phyloP scores from a whole-genome alignment of 2,329 filamentous ascomycete species.

The Exophiala mesophila region DNA sequence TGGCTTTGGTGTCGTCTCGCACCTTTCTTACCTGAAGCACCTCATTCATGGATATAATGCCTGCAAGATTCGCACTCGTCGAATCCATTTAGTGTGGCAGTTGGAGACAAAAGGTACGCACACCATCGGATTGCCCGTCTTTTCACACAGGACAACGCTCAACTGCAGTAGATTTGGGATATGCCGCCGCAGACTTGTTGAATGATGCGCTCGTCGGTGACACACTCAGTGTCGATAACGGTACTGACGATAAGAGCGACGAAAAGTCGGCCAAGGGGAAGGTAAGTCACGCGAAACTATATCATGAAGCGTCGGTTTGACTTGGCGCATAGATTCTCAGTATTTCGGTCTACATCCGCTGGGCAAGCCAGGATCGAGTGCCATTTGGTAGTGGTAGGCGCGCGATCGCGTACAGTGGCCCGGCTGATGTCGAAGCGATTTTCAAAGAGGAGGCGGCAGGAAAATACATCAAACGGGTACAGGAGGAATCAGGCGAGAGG shows the following conservation, averaged over 20 bases:
- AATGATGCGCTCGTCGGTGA: conserved; percentile 7
- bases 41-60: conserved; percentile 36
- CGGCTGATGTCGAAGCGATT: conserved; percentile 2
- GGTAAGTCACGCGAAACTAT: conserved; percentile 1
- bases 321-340: conserved; percentile 7
- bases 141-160: conserved; percentile 18
- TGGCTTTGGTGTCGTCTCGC: conserved; percentile 30
- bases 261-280: conserved; percentile 1
- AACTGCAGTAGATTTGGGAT: not conserved
- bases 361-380: not conserved
- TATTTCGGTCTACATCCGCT: conserved; percentile 3
- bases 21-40: conserved; percentile 34
- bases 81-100: conserved; percentile 35
- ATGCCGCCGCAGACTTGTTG: not conserved
- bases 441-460: conserved; percentile 2
- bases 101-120: not conserved
- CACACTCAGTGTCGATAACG: conserved; percentile 2
- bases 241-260: conserved; percentile 1
- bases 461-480: conserved; percentile 4
- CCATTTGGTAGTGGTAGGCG: not conserved
- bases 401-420: conserved; percentile 2
- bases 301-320: not conserved
- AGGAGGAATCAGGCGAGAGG: conserved; percentile 1
- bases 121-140: not conserved
- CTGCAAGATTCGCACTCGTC: conserved; percentile 25